Evolutionary conservation across 305 asterid genomes (phyloP).

Genomic region (Rubia balearica): DNA sequence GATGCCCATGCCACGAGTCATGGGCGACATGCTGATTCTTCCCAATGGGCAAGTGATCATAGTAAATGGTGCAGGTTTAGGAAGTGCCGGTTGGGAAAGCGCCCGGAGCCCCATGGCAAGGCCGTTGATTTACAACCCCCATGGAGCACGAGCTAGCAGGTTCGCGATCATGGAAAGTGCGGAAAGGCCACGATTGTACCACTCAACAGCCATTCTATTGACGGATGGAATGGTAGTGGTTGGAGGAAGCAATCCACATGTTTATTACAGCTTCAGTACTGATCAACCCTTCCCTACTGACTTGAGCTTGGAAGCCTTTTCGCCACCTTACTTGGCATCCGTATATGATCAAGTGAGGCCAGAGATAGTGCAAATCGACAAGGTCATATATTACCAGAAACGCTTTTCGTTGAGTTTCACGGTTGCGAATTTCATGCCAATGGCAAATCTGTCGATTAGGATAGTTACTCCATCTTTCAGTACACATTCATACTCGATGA

Average conservation of each 20-base stretch:
- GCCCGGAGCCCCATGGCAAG: slow-evolving; percentile 37
- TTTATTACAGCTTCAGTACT: slow-evolving; percentile 39
- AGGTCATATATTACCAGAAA: slow-evolving; percentile 24
- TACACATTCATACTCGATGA: slow-evolving; percentile 62
- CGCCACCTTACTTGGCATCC: slow-evolving; percentile 47
- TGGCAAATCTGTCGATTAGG: slow-evolving; percentile 30
- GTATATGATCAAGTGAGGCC: slow-evolving; percentile 32
- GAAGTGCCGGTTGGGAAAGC: slow-evolving; percentile 53
- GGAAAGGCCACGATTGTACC: slow-evolving; percentile 48
- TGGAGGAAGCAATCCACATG: slow-evolving; percentile 61
- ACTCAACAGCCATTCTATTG: slow-evolving; percentile 46
- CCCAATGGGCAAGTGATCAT: slow-evolving; percentile 44
- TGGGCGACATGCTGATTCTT: slow-evolving; percentile 58
- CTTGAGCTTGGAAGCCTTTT: slow-evolving; percentile 54
- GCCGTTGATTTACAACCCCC: slow-evolving; percentile 43
- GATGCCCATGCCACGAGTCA: slow-evolving; percentile 60
- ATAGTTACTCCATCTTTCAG: slow-evolving; percentile 51
- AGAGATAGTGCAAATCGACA: slow-evolving; percentile 15
- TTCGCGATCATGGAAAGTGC: slow-evolving; percentile 38
- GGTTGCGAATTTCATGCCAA: slow-evolving; percentile 17
- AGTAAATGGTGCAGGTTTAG: slow-evolving; percentile 52
- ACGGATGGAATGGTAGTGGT: slow-evolving; percentile 46
- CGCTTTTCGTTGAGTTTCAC: slow-evolving; percentile 28
- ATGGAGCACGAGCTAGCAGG: not conserved
- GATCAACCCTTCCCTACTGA: slow-evolving; percentile 54